These are phyloP conservation scores for Gliomastix tumulicola DNA, from an alignment of 2,329 filamentous ascomycete genomes.

Conservation along the genomic window DNA sequence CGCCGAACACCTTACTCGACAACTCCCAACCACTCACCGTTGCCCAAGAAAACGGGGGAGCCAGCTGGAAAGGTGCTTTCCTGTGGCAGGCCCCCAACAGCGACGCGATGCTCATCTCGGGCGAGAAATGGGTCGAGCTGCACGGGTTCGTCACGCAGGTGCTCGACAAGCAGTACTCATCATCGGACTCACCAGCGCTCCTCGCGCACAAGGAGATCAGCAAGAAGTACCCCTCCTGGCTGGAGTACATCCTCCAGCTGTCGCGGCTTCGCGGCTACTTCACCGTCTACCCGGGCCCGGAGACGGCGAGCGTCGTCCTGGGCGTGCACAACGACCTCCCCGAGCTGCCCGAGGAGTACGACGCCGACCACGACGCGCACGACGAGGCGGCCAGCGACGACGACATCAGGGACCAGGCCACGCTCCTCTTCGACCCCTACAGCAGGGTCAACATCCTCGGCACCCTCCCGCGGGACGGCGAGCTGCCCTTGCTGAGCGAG, in stretches of 20 bases:
- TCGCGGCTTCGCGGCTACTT: conserved; percentile 71
- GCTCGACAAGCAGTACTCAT: conserved; percentile 35
- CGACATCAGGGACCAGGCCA: conserved; percentile 16
- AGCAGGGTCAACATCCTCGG: conserved; percentile 38
- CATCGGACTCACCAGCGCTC: conserved; percentile 27
- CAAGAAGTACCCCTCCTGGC: conserved; percentile 65
- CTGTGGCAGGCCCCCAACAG: conserved; percentile 81
- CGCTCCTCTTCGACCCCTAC: conserved; percentile 30
- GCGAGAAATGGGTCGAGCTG: conserved; percentile 79
- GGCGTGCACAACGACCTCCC: conserved; percentile 73
- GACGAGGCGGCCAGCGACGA: conserved; percentile 13
- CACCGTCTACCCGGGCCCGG: conserved; percentile 67
- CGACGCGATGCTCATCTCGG: conserved; percentile 75
- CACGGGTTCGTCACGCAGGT: conserved; percentile 70
- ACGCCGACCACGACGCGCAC: conserved; percentile 14
- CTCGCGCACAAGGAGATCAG: conserved; percentile 53
- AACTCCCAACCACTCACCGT: conserved; percentile 47
- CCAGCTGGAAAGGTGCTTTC: too few species aligned
- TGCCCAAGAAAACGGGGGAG: conserved; percentile 12
- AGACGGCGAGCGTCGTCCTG: conserved; percentile 48
- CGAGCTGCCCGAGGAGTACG: conserved; percentile 63
- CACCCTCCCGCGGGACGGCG: conserved; percentile 35
- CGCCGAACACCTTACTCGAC: conserved; percentile 59
- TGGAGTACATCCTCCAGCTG: conserved; percentile 71
- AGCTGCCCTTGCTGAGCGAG: conserved; percentile 33